A percentile compares a stretch with the other conserved stretches of the same genome.
These are phyloP conservation scores for Telfairia occidentalis DNA, from an alignment of 331 rosid species.

Conservation along the genomic window DNA sequence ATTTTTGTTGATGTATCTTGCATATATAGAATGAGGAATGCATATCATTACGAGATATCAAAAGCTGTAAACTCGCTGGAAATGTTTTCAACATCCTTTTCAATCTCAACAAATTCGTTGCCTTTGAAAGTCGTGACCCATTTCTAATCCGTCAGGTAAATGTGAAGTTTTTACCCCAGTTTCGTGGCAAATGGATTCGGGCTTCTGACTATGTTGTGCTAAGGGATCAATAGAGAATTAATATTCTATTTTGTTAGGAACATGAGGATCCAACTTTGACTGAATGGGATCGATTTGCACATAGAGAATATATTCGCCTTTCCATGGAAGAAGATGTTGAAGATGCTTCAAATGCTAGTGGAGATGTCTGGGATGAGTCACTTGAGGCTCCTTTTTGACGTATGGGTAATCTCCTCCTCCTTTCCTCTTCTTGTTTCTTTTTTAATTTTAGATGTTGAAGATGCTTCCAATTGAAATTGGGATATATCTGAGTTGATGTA, in stretches of 20 bases:
- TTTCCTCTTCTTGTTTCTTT: not conserved
- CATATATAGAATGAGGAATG: constrained; percentile 48
- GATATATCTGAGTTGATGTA: not conserved
- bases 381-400: constrained; percentile 6
- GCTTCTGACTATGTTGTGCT: not conserved
- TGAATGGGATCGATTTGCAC: constrained; percentile 99
- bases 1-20: not conserved
- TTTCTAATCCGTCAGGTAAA: constrained; percentile 94
- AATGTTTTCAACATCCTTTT: constrained; percentile 82
- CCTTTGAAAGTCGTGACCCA: constrained; percentile 93
- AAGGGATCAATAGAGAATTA: constrained; percentile 21
- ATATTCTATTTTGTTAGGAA: constrained; percentile 45
- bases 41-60: constrained; percentile 64
- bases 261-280: constrained; percentile 97
- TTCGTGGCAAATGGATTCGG: not conserved
- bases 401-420: not conserved
- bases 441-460: not conserved
- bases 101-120: constrained; percentile 94
- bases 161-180: not conserved
- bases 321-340: constrained; percentile 70
- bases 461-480: not conserved
- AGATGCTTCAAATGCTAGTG: constrained; percentile 81
- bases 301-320: constrained; percentile 91
- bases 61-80: constrained; percentile 88
- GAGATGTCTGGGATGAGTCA: constrained; percentile 64